Evolutionary conservation across 768 basidiomycete genomes (phyloP).

Genomic region (Austroboletus festivus): DNA sequence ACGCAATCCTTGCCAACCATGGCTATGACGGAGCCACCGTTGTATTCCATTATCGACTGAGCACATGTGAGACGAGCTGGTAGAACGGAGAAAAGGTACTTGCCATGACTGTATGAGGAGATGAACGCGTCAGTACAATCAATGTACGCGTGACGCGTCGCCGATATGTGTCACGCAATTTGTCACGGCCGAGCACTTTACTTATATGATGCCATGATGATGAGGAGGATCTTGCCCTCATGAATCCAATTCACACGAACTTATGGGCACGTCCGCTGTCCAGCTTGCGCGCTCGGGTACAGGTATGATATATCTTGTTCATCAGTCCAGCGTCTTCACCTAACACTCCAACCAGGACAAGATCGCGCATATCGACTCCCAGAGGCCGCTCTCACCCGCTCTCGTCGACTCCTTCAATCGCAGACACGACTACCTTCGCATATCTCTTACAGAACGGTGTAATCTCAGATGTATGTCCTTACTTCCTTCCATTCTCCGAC

Average conservation of each 20-base stretch:
- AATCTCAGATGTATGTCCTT: constrained; percentile 70
- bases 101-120: constrained; percentile 26
- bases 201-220: not conserved
- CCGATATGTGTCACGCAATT: constrained; percentile 1
- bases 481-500: not conserved
- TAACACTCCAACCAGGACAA: constrained; percentile 39
- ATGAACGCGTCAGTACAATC: constrained; percentile 12
- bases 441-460: constrained; percentile 82
- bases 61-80: constrained; percentile 1
- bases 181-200: constrained; percentile 7
- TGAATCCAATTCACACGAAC: constrained; percentile 10
- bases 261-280: constrained; percentile 10
- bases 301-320: constrained; percentile 12
- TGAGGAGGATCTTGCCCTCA: not conserved
- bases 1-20: constrained; percentile 99
- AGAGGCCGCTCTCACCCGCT: constrained; percentile 45
- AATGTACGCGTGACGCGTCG: constrained; percentile 21
- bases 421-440: constrained; percentile 82
- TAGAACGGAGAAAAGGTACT: constrained; percentile 6
- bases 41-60: constrained; percentile 87
- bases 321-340: not conserved
- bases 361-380: constrained; percentile 53
- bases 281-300: constrained; percentile 14
- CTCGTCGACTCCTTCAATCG: constrained; percentile 67
- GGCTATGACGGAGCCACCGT: constrained; percentile 98